These are phyloP conservation scores for Plectosphaerella cucumerina DNA, from an alignment of 2,329 filamentous ascomycete species.

Conservation along the genomic window DNA sequence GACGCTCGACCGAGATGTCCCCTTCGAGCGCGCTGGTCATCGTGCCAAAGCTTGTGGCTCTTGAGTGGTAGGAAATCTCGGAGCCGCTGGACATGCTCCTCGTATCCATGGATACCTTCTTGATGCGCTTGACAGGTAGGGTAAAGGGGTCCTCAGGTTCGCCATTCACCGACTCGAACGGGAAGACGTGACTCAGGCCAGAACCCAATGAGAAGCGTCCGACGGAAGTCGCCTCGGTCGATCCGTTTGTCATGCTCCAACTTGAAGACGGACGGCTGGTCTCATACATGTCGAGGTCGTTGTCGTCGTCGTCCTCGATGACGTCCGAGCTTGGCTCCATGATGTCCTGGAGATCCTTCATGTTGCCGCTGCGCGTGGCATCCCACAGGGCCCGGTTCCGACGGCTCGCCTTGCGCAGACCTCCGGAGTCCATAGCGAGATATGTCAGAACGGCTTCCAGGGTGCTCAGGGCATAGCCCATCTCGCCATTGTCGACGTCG, in stretches of 20 bases:
- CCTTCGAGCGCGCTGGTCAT: conserved; percentile 71
- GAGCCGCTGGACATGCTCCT: conserved; percentile 86
- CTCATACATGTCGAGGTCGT: conserved; percentile 32
- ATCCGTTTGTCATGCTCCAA: conserved; percentile 43
- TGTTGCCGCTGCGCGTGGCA: conserved; percentile 71
- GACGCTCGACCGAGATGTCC: conserved; percentile 76
- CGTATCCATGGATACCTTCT: conserved; percentile 85
- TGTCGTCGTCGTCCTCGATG: conserved; percentile 40
- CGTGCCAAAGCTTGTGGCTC: conserved; percentile 73
- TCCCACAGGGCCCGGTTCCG: conserved; percentile 87
- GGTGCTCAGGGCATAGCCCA: conserved; percentile 93
- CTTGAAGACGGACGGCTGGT: conserved; percentile 39
- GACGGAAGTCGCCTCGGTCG: conserved; percentile 26
- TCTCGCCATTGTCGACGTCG: conserved; percentile 92
- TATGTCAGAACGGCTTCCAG: conserved; percentile 93
- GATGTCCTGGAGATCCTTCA: conserved; percentile 71
- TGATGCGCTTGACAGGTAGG: conserved; percentile 50
- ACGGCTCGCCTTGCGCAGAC: conserved; percentile 77
- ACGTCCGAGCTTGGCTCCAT: conserved; percentile 65
- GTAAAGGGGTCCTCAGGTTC: conserved; percentile 22
- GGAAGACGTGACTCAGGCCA: conserved; percentile 80
- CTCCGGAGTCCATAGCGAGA: conserved; percentile 75
- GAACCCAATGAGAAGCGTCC: conserved; percentile 53
- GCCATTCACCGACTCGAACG: conserved; percentile 57
- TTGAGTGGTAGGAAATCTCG: conserved; percentile 76